Evolutionary conservation across 148 eudicot species (phyloP).

Genomic region (Silene latifolia): DNA sequence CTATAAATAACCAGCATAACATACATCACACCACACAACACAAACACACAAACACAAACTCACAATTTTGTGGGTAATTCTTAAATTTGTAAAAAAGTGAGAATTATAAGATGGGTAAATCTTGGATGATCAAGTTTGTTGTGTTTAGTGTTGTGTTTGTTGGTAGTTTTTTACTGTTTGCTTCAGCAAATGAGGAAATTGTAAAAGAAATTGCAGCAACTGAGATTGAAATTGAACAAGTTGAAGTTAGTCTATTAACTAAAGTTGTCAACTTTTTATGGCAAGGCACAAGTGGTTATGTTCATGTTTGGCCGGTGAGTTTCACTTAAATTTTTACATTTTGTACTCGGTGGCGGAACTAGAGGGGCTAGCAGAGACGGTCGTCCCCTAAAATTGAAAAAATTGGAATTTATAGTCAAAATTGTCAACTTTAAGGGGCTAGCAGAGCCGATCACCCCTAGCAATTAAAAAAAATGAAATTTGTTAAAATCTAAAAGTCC

Average conservation of each 20-base stretch:
- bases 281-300: slow-evolving; percentile 28
- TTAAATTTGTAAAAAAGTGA: background rate
- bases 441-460: too few species aligned
- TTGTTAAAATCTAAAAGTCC: too few species aligned
- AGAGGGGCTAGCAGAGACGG: too few species aligned
- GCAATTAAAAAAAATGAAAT: too few species aligned
- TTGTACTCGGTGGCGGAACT: background rate
- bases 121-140: slow-evolving; percentile 25
- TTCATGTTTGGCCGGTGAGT: slow-evolving; percentile 62
- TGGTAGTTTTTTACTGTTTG: slow-evolving; percentile 22
- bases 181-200: slow-evolving; percentile 35
- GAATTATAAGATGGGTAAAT: slow-evolving; percentile 22
- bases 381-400: too few species aligned
- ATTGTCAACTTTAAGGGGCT: too few species aligned
- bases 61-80: slow-evolving; percentile 4
- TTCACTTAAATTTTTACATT: background rate
- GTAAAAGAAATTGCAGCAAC: slow-evolving; percentile 20
- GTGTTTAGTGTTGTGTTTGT: slow-evolving; percentile 21
- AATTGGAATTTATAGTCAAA: too few species aligned
- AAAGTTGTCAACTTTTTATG: slow-evolving; percentile 31
- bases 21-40: too few species aligned
- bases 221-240: slow-evolving; percentile 26
- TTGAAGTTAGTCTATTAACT: slow-evolving; percentile 16
- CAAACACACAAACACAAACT: too few species aligned
- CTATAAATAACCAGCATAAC: too few species aligned